Evolutionary conservation across 164 flowering plant genomes (phyloP).

Genomic region (Nymphaea thermarum): DNA sequence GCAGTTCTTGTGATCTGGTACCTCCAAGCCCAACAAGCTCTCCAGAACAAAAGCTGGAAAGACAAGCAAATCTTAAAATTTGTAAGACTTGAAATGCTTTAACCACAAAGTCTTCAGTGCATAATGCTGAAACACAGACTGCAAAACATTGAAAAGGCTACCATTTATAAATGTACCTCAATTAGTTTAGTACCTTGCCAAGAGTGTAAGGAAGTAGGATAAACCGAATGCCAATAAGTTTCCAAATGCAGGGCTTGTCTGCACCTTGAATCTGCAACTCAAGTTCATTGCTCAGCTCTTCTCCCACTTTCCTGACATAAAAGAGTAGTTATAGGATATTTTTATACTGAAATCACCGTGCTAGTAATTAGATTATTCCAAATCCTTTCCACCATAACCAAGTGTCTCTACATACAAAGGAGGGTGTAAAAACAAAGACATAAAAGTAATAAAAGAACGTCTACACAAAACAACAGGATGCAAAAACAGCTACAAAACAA

Average conservation of each 20-base stretch:
- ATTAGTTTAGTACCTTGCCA: slow-evolving; percentile 46
- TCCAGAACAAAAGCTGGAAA: slow-evolving; percentile 67
- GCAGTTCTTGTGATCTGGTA: slow-evolving; percentile 56
- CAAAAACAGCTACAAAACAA: no score
- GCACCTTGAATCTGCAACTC: slow-evolving; percentile 87
- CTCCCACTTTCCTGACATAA: slow-evolving; percentile 47
- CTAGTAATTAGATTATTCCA: no score
- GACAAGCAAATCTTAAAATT: neutral
- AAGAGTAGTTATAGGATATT: neutral
- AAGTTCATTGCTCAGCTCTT: slow-evolving; percentile 85
- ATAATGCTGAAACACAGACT: neutral
- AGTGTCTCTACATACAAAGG: no score
- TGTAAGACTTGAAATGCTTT: neutral
- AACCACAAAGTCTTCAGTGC: neutral
- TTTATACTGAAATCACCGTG: no score
- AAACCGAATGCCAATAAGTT: slow-evolving; percentile 54
- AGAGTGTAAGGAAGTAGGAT: slow-evolving; percentile 78
- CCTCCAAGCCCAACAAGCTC: slow-evolving; percentile 78
- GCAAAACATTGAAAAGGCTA: neutral
- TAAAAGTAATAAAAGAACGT: no score
- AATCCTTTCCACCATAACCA: no score
- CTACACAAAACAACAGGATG: no score
- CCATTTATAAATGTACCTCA: neutral
- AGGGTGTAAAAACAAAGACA: no score
- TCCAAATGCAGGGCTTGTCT: slow-evolving; percentile 83